Conservation (phyloP, 805 yeast species). For the Lipomyces yamadae region DNA sequence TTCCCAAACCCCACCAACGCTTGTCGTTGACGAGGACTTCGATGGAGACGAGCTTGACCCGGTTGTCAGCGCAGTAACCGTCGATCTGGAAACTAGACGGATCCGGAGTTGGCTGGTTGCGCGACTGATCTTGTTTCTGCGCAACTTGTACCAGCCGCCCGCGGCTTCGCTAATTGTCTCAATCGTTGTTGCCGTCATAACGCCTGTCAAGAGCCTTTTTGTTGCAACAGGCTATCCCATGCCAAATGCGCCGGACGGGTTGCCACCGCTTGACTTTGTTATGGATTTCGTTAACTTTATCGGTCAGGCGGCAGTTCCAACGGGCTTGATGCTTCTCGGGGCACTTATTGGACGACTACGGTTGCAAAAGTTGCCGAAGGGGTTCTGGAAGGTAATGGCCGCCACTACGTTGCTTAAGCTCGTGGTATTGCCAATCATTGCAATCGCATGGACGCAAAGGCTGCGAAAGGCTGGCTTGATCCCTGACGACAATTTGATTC, state of each 20-base stretch:
- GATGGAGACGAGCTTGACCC: slow-evolving; percentile 38
- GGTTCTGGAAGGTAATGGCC: slow-evolving; percentile 66
- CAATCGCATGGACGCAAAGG: slow-evolving; percentile 68
- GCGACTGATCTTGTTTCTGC: slow-evolving; percentile 39
- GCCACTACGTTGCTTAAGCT: slow-evolving; percentile 62
- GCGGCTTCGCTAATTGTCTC: slow-evolving; percentile 71
- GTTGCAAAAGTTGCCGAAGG: slow-evolving; percentile 63
- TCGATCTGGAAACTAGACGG: slow-evolving; percentile 15
- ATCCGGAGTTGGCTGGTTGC: slow-evolving; percentile 17
- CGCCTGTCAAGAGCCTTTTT: slow-evolving; percentile 79
- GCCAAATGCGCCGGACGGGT: slow-evolving; percentile 79
- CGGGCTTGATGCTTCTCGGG: slow-evolving; percentile 81
- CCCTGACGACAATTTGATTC: slow-evolving; percentile 57
- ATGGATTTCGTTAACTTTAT: slow-evolving; percentile 81
- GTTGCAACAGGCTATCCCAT: slow-evolving; percentile 54
- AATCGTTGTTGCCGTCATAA: slow-evolving; percentile 76
- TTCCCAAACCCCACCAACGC: not conserved
- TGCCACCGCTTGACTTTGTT: slow-evolving; percentile 81
- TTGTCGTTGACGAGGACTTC: slow-evolving; percentile 17
- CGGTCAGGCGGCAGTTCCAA: slow-evolving; percentile 87
- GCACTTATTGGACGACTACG: slow-evolving; percentile 83
- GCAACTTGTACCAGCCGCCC: slow-evolving; percentile 70
- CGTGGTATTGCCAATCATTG: slow-evolving; percentile 77
- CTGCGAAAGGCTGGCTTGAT: slow-evolving; percentile 67
- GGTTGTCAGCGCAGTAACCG: slow-evolving; percentile 32